Base-by-base conservation (phyloP, 2,329 filamentous ascomycete genomes). In the Pseudogymnoascus sp. region DNA sequence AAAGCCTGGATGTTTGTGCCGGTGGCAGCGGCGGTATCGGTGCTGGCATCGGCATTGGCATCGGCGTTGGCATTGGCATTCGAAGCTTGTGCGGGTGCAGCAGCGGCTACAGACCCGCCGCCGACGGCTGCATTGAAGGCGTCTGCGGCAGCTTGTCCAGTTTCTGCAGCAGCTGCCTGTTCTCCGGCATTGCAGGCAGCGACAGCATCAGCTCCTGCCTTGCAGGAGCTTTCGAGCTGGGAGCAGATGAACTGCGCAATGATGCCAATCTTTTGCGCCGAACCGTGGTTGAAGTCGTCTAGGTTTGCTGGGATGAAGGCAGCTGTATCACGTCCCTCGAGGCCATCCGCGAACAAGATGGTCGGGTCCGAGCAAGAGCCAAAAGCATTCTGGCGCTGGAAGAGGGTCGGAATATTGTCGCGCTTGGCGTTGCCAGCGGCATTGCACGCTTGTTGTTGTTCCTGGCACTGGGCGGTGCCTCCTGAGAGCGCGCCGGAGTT, bases 381-480 rank as follows among this genome's bases (percentile, higher is more conserved):
- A 19, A 19, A 19, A 19, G 19, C 72, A 46, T 12, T 46, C 41
- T 46, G 41, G 12, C 41, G 41, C 11, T 50, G 19, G 43, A 50
- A 50, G 28, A 73, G 60, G 53, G 70, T 66, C 22, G 62, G 63
- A 22, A 67, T 67, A 6, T 60, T 38, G 10, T 33, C 46, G 14
- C 46, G 46, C 59, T 64, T 65, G 22, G 65, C 76, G 22, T 67
- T 61, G 10, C 66, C 60, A 11, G 67, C 65, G n/a, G 71, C 70
- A 59, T 69, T 69, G 71, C 81, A 83, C 26, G 75, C 69, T 14
- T 66, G 67, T 69, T 85, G 77, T 74, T 89, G 86, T 4, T 75
- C 69, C 65, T 81, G 77, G 75, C 86, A 89, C 63, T 86, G 79
- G 28, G 81, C 73, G 3, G 74, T 75, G 64, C 77, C 71, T 41